Percentiles rank a stretch among this genome's conserved stretches.
These are phyloP conservation scores for Ceratocystis alfenasii DNA, from an alignment of 2,329 filamentous ascomycete species.

Conservation along the genomic window DNA sequence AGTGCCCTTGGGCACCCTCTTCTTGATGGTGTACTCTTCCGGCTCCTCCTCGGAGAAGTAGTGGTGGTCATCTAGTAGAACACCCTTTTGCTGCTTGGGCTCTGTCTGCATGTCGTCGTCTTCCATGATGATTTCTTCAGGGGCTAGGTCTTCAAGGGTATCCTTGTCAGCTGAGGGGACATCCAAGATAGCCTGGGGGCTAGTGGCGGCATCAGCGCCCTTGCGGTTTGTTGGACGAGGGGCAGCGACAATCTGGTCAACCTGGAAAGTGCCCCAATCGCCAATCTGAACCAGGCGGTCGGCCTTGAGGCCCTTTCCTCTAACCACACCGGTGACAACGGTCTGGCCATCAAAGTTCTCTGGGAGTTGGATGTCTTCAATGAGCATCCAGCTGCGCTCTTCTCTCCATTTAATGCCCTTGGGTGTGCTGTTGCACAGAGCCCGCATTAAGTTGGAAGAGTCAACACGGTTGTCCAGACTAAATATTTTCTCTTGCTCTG, in stretches of 20 bases:
- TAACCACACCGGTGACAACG: conserved; percentile 69
- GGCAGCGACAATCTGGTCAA: conserved; percentile 75
- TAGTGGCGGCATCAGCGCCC: conserved; percentile 56
- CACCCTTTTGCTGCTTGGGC: conserved; percentile 58
- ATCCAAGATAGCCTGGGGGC: conserved; percentile 53
- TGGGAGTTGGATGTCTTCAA: conserved; percentile 68
- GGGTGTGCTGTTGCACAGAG: conserved; percentile 79
- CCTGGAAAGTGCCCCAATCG: conserved; percentile 87
- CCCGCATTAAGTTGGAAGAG: conserved; percentile 78
- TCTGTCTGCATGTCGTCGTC: conserved; percentile 38
- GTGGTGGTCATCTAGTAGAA: conserved; percentile 89
- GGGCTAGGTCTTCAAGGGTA: conserved; percentile 69
- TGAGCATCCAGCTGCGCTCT: conserved; percentile 87
- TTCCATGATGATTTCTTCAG: conserved; percentile 69
- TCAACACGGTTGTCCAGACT: conserved; percentile 82
- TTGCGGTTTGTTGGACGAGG: conserved; percentile 49
- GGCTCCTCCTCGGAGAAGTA: conserved; percentile 88
- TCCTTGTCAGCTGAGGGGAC: conserved; percentile 68
- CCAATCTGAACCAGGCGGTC: conserved; percentile 84
- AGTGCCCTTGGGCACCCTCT: conserved; percentile 75
- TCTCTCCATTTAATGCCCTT: conserved; percentile 95
- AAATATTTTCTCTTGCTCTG: conserved; percentile 80
- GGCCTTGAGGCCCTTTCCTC: conserved; percentile 76
- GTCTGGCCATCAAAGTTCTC: conserved; percentile 49
- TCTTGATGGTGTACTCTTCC: conserved; percentile 49